These are phyloP conservation scores for Straminergon stramineum DNA, from an alignment of 225 moss, liverwort and hornwort species.

Conservation along the genomic window DNA sequence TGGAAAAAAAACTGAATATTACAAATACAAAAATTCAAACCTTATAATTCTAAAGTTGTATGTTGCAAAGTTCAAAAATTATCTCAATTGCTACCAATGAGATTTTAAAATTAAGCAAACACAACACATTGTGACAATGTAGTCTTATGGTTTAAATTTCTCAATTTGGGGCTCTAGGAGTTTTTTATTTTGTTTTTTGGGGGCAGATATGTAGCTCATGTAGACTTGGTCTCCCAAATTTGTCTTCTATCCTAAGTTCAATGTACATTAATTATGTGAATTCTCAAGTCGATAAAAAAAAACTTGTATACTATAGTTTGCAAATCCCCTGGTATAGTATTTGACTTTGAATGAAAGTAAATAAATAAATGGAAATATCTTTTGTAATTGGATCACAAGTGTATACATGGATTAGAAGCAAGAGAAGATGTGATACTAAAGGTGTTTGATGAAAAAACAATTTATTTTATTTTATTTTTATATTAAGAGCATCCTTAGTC, in stretches of 20 bases:
- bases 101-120: background rate
- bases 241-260: background rate
- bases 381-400: background rate
- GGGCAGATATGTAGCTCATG: fast-evolving
- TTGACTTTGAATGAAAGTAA: background rate
- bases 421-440: too few species aligned
- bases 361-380: background rate
- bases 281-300: background rate
- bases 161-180: background rate
- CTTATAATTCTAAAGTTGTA: background rate
- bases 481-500: fast-evolving
- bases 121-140: background rate
- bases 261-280: fast-evolving
- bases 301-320: fast-evolving
- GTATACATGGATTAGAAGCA: background rate
- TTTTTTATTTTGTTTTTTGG: background rate
- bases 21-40: background rate
- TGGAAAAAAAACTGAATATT: fast-evolving
- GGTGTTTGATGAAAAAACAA: background rate
- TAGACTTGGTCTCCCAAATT: fast-evolving
- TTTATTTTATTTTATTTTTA: fast-evolving
- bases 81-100: background rate
- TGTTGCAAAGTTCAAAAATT: background rate
- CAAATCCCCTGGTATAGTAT: background rate
- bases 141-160: background rate